phyloP scores from a whole-genome alignment of 78 protist genomes.

The Dictyostelium capitatum region DNA sequence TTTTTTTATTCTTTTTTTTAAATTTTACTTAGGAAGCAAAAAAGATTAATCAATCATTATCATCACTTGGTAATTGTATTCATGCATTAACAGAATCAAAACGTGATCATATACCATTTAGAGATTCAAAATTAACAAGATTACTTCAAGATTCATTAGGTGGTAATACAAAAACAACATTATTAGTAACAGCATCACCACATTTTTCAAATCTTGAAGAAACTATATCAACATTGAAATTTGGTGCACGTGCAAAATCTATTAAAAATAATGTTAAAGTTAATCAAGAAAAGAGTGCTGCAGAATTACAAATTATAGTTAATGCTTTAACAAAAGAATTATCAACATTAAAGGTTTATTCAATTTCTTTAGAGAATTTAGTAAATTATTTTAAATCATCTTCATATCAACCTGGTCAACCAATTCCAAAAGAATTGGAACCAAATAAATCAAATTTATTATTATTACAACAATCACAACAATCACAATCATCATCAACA shows the following conservation, averaged over 20 bases:
- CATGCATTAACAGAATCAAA: conserved; percentile 79
- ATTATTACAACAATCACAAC: not conserved
- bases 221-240: conserved; percentile 89
- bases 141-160: conserved; percentile 83
- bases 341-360: conserved; percentile 49
- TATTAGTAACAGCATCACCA: conserved; percentile 85
- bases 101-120: conserved; percentile 85
- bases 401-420: conserved; percentile 36
- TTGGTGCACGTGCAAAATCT: conserved; percentile 87
- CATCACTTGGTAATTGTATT: conserved; percentile 85
- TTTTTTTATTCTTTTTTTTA: too few relatives aligned
- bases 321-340: conserved; percentile 67
- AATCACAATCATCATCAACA: not conserved
- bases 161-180: conserved; percentile 82
- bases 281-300: conserved; percentile 68
- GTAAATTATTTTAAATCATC: conserved; percentile 67
- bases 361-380: conserved; percentile 45
- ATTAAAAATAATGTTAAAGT: conserved; percentile 83
- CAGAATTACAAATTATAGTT: conserved; percentile 62
- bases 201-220: conserved; percentile 81
- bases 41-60: conserved; percentile 86
- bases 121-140: conserved; percentile 82
- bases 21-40: too few relatives aligned
- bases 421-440: conserved; percentile 40
- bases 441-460: conserved; percentile 14